Percentiles rank a stretch among this genome's conserved stretches.
Conservation (phyloP, 129 eudicot species). For the Lactuca sativa region DNA sequence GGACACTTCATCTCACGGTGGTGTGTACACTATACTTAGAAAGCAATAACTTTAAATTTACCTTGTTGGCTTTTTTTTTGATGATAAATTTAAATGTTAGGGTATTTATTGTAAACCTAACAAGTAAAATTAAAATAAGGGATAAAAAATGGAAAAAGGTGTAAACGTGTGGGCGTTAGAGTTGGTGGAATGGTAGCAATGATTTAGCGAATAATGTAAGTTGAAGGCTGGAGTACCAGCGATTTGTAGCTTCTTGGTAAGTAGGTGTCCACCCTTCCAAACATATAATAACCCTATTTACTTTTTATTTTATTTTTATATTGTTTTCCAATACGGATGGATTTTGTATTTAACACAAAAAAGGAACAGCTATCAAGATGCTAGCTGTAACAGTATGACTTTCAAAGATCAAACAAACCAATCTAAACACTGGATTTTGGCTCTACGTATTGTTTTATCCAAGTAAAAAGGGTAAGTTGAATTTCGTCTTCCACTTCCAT, state of each 20-base stretch:
- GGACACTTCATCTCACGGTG: no score
- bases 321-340: no score
- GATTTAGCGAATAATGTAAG: slow-evolving; percentile 20
- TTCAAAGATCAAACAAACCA: no score
- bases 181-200: slow-evolving; percentile 19
- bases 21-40: not conserved
- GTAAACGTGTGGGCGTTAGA: slow-evolving; percentile 8
- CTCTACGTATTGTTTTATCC: no score
- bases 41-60: not conserved
- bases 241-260: slow-evolving; percentile 20
- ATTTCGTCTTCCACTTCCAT: no score
- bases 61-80: not conserved
- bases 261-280: slow-evolving; percentile 18
- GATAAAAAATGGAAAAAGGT: not conserved
- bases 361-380: no score
- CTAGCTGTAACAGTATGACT: no score
- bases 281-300: slow-evolving; percentile 7
- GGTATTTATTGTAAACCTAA: not conserved
- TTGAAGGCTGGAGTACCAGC: not conserved
- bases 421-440: no score
- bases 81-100: no score
- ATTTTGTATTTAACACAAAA: no score
- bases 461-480: no score
- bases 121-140: not conserved
- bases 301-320: not conserved